Conservation (phyloP, 2,329 filamentous ascomycete species). For the Lasiodiplodia sp. region DNA sequence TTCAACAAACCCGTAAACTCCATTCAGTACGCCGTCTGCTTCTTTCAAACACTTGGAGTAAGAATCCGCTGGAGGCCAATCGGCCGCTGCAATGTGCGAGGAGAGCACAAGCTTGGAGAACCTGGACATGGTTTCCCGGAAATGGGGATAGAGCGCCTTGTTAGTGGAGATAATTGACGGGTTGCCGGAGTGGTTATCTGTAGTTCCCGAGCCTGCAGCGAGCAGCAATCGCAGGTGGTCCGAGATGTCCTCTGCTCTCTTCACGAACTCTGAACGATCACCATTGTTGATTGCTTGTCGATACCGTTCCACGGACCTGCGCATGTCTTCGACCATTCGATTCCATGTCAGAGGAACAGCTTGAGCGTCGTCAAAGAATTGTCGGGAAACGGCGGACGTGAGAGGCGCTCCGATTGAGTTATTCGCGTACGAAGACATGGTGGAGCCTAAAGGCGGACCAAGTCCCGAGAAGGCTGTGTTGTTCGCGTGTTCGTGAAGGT, state of each 20-base stretch:
- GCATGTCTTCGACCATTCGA: conserved; percentile 90
- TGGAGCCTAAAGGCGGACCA: conserved; percentile 58
- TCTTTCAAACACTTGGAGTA: conserved; percentile 95
- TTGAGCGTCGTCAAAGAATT: conserved; percentile 90
- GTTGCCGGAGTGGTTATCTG: conserved; percentile 97
- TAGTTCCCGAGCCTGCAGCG: conserved; percentile 95
- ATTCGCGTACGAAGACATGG: conserved; percentile 63
- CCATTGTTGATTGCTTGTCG: conserved; percentile 85
- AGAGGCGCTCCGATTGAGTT: conserved; percentile 53
- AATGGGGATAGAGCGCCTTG: conserved; percentile 95
- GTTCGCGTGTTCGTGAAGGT: conserved; percentile 43
- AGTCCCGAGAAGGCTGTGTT: conserved; percentile 53
- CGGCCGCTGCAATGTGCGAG: conserved; percentile 94
- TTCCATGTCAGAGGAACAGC: conserved; percentile 86
- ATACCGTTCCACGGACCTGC: conserved; percentile 86
- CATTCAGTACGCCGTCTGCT: conserved; percentile 93
- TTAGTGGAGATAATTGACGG: conserved; percentile 99
- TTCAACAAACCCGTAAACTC: conserved; percentile 95
- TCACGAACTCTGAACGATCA: conserved; percentile 88
- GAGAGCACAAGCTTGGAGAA: conserved; percentile 99
- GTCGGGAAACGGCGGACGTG: conserved; percentile 69
- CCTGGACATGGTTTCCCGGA: conserved; percentile 99
- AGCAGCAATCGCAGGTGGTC: conserved; percentile 92
- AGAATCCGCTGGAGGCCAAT: conserved; percentile 93
- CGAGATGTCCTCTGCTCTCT: conserved; percentile 95